Conservation (phyloP, 495 filamentous ascomycete genomes). For the Letharia lupina region DNA sequence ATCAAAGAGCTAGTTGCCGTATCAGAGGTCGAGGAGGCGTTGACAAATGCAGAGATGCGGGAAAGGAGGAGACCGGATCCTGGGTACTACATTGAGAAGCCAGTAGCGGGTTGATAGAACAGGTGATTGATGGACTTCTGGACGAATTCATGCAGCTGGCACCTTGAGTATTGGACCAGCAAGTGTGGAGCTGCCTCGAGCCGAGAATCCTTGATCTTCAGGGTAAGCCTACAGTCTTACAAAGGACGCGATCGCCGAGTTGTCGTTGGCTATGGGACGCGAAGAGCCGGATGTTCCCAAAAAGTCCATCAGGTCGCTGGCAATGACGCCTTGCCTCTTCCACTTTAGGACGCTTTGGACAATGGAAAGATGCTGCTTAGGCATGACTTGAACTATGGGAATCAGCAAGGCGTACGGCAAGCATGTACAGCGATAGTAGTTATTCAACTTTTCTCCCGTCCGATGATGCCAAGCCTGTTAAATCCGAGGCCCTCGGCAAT, state of each 20-base stretch:
- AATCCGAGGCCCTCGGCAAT: conserved; percentile 1
- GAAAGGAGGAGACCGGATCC: conserved; percentile 67
- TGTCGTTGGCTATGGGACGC: background rate
- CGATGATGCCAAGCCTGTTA: background rate
- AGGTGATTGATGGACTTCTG: background rate
- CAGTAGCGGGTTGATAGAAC: conserved; percentile 19
- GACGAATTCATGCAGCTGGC: background rate
- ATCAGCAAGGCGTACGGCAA: background rate
- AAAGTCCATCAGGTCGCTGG: background rate
- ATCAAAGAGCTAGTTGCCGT: conserved; percentile 94
- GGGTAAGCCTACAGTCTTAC: background rate
- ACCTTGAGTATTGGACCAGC: background rate
- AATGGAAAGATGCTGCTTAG: background rate
- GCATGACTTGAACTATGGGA: background rate
- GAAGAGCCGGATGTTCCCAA: background rate
- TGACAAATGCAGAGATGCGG: conserved; percentile 66
- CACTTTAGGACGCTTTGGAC: background rate
- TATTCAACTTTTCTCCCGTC: background rate
- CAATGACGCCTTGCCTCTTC: background rate
- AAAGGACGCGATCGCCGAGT: background rate
- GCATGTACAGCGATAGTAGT: background rate
- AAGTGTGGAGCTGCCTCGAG: background rate
- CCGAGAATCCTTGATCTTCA: background rate
- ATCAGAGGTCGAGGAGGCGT: conserved; percentile 63
- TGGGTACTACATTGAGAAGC: conserved; percentile 78